Evolutionary conservation across 202 grass and related monocot genomes (phyloP).

Genomic region (Carex arenaria): DNA sequence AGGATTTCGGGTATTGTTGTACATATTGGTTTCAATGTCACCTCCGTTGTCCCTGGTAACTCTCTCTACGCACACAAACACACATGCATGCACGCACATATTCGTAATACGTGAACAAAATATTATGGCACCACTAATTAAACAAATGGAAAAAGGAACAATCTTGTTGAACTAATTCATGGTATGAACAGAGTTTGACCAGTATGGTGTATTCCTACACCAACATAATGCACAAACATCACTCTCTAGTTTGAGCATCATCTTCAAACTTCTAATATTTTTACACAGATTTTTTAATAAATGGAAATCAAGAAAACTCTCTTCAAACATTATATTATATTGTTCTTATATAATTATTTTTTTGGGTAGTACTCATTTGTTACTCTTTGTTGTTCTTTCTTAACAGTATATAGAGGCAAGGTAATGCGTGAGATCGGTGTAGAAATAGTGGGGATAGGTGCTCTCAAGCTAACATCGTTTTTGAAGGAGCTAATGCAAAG

Average conservation of each 20-base stretch:
- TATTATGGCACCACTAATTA: neutral
- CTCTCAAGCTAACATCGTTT: constrained; percentile 87
- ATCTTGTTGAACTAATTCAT: neutral
- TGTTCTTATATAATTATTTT: constrained; percentile 16
- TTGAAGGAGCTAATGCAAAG: constrained; percentile 80
- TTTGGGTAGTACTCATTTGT: neutral
- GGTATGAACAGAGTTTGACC: neutral
- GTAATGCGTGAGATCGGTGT: constrained; percentile 82
- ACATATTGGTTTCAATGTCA: constrained; percentile 89
- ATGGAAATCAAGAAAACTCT: neutral
- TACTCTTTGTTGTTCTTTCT: constrained; percentile 1
- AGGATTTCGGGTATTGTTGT: constrained; percentile 81
- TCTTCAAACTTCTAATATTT: neutral
- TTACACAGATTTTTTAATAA: neutral
- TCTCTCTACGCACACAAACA: constrained; percentile 8
- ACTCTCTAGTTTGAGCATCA: neutral
- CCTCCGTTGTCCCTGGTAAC: constrained; percentile 81
- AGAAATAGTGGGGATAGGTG: constrained; percentile 81
- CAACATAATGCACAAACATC: neutral
- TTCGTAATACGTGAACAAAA: neutral
- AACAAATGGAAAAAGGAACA: neutral
- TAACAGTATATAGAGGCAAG: constrained; percentile 71
- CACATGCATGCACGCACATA: neutral
- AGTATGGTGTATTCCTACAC: neutral
- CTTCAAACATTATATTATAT: neutral